These are phyloP conservation scores for Colletotrichum musae DNA, from an alignment of 2,329 filamentous ascomycete species.

Conservation along the genomic window DNA sequence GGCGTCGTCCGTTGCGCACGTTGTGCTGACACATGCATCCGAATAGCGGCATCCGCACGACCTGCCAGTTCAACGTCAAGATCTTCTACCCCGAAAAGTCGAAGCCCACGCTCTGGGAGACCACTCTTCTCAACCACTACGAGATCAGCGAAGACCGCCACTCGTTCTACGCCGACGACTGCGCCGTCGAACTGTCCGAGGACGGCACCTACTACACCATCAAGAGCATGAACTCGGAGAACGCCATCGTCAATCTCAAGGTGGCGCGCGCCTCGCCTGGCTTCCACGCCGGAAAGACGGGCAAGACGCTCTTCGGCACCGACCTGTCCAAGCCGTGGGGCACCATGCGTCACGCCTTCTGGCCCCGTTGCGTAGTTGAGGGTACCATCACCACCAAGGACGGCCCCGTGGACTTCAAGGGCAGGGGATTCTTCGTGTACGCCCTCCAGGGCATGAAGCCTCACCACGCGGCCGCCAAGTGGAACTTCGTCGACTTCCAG, in stretches of 20 bases:
- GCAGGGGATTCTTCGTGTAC: slow-evolving; percentile 84
- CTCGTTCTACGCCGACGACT: slow-evolving; percentile 88
- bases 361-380: slow-evolving; percentile 87
- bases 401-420: slow-evolving; percentile 85
- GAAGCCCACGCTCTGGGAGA: slow-evolving; percentile 86
- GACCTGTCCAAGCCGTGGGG: slow-evolving; percentile 92
- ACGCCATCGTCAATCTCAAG: slow-evolving; percentile 87
- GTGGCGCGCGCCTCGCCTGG: slow-evolving; percentile 83
- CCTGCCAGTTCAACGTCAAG: slow-evolving; percentile 94
- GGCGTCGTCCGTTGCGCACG: slow-evolving; percentile 4
- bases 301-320: slow-evolving; percentile 88
- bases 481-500: slow-evolving; percentile 96
- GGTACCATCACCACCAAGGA: slow-evolving; percentile 88
- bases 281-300: slow-evolving; percentile 87
- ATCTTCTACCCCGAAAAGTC: slow-evolving; percentile 83
- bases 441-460: slow-evolving; percentile 99
- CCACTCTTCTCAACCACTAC: slow-evolving; percentile 82
- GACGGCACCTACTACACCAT: slow-evolving; percentile 88
- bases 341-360: slow-evolving; percentile 91
- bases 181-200: slow-evolving; percentile 87
- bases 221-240: slow-evolving; percentile 89
- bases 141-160: slow-evolving; percentile 88
- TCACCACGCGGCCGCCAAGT: slow-evolving; percentile 91
- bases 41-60: slow-evolving; percentile 86
- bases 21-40: slow-evolving; percentile 43